phyloP scores from a whole-genome alignment of 352 stramenopile genomes.

The Phytophthora meadii region DNA sequence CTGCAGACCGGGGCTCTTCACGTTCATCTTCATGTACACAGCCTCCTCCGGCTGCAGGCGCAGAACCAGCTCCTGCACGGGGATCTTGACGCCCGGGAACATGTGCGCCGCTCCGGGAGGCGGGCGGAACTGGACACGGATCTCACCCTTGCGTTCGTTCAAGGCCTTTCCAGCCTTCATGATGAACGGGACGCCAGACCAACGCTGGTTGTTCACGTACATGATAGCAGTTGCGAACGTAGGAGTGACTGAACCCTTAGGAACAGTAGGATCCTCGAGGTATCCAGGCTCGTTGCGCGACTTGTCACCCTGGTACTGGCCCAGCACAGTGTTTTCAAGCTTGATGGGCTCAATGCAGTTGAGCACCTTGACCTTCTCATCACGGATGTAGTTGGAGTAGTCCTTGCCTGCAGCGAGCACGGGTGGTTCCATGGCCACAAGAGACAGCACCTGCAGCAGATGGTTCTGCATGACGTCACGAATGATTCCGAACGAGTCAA shows the following conservation, averaged over 20 bases:
- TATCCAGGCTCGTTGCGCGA: constrained; percentile 92
- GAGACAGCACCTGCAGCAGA: constrained; percentile 97
- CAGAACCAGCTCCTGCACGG: constrained; percentile 97
- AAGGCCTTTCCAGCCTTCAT: constrained; percentile 99
- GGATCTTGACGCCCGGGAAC: constrained; percentile 90
- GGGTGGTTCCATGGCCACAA: constrained; percentile 97
- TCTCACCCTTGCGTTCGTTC: constrained; percentile 97
- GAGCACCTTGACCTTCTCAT: constrained; percentile 99
- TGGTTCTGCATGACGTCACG: constrained; percentile 99
- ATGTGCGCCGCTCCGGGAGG: constrained; percentile 90
- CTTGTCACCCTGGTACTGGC: constrained; percentile 95
- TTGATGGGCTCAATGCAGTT: constrained; percentile 94
- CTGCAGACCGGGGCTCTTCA: constrained; percentile 95
- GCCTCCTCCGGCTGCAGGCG: constrained; percentile 96
- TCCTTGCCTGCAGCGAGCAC: constrained; percentile 86
- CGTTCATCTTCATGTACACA: constrained; percentile 98
- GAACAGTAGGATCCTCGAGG: constrained; percentile 95
- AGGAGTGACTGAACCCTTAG: constrained; percentile 92
- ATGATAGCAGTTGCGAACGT: constrained; percentile 93
- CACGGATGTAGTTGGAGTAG: constrained; percentile 93
- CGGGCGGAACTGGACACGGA: constrained; percentile 97
- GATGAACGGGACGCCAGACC: constrained; percentile 98
- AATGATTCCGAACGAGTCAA: constrained; percentile 99
- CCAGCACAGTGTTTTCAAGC: constrained; percentile 95
- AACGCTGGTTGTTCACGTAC: constrained; percentile 95